Conservation (phyloP, 1,139 yeast genomes). For the Kodamaea suecica region DNA sequence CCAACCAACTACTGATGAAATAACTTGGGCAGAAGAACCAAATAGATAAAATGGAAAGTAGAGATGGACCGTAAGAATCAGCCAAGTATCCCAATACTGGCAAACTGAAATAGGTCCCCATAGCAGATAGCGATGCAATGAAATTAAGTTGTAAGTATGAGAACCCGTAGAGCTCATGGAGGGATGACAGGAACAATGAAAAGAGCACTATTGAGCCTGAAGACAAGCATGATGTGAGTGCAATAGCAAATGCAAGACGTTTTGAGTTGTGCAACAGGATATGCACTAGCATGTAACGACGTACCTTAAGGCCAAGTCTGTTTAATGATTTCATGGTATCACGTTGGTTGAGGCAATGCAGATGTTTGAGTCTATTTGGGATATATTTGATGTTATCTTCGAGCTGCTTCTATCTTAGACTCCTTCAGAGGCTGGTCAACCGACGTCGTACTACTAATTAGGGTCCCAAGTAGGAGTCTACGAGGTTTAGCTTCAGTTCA, state of each 20-base stretch:
- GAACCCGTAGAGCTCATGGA: slow-evolving; percentile 57
- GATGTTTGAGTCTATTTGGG: too few species aligned
- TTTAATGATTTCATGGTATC: not conserved
- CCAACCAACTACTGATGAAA: slow-evolving; percentile 33
- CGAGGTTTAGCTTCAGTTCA: too few species aligned
- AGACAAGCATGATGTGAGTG: slow-evolving; percentile 58
- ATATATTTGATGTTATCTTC: too few species aligned
- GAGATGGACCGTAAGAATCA: slow-evolving; percentile 80
- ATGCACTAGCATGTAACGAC: slow-evolving; percentile 23
- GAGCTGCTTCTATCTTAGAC: too few species aligned
- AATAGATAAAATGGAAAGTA: slow-evolving; percentile 62
- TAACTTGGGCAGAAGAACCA: slow-evolving; percentile 74
- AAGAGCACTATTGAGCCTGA: slow-evolving; percentile 82
- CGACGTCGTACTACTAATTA: too few species aligned
- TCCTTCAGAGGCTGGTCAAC: too few species aligned
- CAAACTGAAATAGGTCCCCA: slow-evolving; percentile 83
- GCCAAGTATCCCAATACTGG: slow-evolving; percentile 83
- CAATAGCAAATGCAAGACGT: slow-evolving; percentile 34
- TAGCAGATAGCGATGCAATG: slow-evolving; percentile 69
- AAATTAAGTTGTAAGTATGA: slow-evolving; percentile 71
- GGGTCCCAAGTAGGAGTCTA: too few species aligned
- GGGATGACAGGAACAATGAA: slow-evolving; percentile 71
- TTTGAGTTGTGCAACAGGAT: slow-evolving; percentile 27
- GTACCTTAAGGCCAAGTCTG: slow-evolving; percentile 11
- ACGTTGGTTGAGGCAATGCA: too few species aligned